These are phyloP conservation scores for Acer negundo DNA, from an alignment of 345 rosid species.

Conservation along the genomic window DNA sequence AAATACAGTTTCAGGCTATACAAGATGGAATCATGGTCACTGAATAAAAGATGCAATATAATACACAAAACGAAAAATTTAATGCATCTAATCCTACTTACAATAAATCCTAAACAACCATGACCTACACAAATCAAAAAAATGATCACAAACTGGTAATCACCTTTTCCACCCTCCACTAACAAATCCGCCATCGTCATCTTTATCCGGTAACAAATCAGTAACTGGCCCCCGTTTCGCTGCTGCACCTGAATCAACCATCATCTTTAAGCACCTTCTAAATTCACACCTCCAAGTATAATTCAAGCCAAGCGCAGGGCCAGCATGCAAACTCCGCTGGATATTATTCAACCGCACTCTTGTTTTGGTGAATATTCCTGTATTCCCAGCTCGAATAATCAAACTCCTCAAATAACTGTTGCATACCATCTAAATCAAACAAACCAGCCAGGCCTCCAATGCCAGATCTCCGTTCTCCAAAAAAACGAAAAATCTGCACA, in stretches of 20 bases:
- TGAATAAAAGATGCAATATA: neutral
- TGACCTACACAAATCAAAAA: neutral
- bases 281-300: conserved; percentile 35
- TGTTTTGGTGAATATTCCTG: conserved; percentile 44
- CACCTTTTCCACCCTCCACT: conserved; percentile 96
- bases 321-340: conserved; percentile 39
- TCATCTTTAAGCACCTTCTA: conserved; percentile 50
- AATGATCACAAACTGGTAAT: conserved; percentile 9
- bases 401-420: conserved; percentile 55
- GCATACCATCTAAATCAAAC: conserved; percentile 76
- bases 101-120: neutral
- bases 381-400: conserved; percentile 60
- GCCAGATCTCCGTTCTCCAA: conserved; percentile 29
- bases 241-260: conserved; percentile 67
- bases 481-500: conserved; percentile 26
- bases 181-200: conserved; percentile 67
- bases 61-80: neutral
- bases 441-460: conserved; percentile 27
- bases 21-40: neutral
- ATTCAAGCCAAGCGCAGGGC: conserved; percentile 34
- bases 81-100: neutral
- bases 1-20: neutral
- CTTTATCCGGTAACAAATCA: conserved; percentile 54
- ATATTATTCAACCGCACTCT: conserved; percentile 32
- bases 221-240: conserved; percentile 44